Conservation (phyloP, 75 land plant genomes). For the Cryptomeria japonica region DNA sequence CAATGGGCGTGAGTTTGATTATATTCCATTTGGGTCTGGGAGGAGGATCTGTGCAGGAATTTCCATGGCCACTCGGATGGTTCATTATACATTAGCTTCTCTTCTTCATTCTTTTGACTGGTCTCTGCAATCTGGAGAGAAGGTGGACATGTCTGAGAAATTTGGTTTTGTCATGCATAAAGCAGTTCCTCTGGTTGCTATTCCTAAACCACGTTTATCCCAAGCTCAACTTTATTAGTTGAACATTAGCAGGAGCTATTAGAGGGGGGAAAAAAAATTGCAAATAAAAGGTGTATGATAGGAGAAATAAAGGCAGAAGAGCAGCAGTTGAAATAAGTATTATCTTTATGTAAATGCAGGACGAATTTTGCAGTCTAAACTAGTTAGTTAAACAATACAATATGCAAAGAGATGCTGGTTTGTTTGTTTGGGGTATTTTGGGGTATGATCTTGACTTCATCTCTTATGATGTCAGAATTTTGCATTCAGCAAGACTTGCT, state of each 20-base stretch:
- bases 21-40: constrained; percentile 61
- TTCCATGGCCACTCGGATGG: constrained; percentile 35
- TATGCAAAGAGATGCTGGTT: too few relatives aligned
- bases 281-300: too few relatives aligned
- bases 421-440: too few relatives aligned
- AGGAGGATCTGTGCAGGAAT: constrained; percentile 57
- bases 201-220: constrained; percentile 17
- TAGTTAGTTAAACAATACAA: too few relatives aligned
- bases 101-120: constrained; percentile 56
- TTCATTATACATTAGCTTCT: constrained; percentile 28
- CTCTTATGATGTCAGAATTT: too few relatives aligned
- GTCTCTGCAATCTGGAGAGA: constrained; percentile 24
- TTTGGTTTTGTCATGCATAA: constrained; percentile 40
- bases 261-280: too few relatives aligned
- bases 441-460: too few relatives aligned
- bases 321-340: too few relatives aligned
- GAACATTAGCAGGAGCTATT: not conserved
- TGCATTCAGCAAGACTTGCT: too few relatives aligned
- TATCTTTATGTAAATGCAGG: too few relatives aligned
- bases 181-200: constrained; percentile 24
- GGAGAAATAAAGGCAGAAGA: too few relatives aligned
- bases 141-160: constrained; percentile 28
- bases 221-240: not conserved
- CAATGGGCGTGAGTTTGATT: constrained; percentile 51
- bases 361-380: too few relatives aligned